Percentiles rank a stretch among this genome's conserved stretches.
These are phyloP conservation scores for Sporormia fimetaria DNA, from an alignment of 495 filamentous ascomycete genomes.

Conservation along the genomic window DNA sequence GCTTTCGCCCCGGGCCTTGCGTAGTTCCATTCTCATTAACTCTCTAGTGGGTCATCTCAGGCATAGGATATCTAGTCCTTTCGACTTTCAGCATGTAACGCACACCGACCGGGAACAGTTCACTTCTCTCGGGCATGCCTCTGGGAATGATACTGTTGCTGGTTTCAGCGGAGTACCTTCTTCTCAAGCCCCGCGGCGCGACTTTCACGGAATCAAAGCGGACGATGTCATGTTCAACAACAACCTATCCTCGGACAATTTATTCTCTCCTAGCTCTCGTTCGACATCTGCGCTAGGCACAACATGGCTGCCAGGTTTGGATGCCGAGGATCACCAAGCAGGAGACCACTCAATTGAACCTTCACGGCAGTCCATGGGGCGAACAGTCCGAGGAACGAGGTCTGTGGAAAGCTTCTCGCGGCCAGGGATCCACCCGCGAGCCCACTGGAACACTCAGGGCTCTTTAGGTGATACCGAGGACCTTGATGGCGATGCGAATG, in stretches of 20 bases:
- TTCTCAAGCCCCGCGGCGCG: slow-evolving; percentile 50
- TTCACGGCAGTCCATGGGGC: neutral
- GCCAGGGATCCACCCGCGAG: slow-evolving; percentile 17
- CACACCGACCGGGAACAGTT: slow-evolving; percentile 60
- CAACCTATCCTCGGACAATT: slow-evolving; percentile 48
- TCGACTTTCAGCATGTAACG: slow-evolving; percentile 79
- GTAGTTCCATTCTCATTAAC: neutral
- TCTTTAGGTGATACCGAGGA: too few species aligned
- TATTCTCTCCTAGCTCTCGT: slow-evolving; percentile 4
- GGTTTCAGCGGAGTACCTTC: slow-evolving; percentile 58
- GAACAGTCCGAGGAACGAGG: slow-evolving; percentile 9
- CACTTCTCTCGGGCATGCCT: slow-evolving; percentile 44
- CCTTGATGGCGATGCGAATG: too few species aligned
- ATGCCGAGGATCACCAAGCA: slow-evolving; percentile 2
- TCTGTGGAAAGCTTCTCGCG: slow-evolving; percentile 29
- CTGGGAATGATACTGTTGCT: slow-evolving; percentile 50
- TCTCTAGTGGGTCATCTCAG: slow-evolving; percentile 36
- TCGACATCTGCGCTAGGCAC: slow-evolving; percentile 6
- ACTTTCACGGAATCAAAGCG: slow-evolving; percentile 50
- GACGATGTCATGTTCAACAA: slow-evolving; percentile 53
- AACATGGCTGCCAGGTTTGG: slow-evolving; percentile 13
- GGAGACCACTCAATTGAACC: neutral
- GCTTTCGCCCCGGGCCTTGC: neutral
- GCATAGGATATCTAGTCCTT: slow-evolving; percentile 62
- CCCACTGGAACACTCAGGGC: slow-evolving; percentile 21